These are phyloP conservation scores for Annulohypoxylon maeteangense DNA, from an alignment of 495 filamentous ascomycete species.

Conservation along the genomic window DNA sequence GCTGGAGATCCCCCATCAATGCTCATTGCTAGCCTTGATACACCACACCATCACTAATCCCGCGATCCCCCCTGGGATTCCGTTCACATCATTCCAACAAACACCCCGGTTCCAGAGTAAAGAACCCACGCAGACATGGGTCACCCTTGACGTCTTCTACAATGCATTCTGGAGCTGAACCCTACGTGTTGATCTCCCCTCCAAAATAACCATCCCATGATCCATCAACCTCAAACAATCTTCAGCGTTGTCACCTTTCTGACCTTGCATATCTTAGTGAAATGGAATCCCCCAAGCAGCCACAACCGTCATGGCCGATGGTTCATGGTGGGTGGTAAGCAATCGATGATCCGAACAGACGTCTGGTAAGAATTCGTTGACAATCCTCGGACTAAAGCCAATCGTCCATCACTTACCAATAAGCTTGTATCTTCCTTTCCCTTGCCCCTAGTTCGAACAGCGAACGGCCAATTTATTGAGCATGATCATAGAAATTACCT, in stretches of 20 bases:
- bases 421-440: constrained; percentile 12
- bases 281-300: constrained; percentile 25
- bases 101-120: constrained; percentile 22
- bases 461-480: constrained; percentile 1
- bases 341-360: constrained; percentile 19
- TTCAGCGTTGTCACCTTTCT: constrained; percentile 15
- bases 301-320: constrained; percentile 16
- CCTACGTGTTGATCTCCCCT: constrained; percentile 62
- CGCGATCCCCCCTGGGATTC: constrained; percentile 29
- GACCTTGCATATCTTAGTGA: constrained; percentile 20
- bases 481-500: constrained; percentile 21
- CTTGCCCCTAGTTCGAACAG: constrained; percentile 9
- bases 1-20: constrained; percentile 27
- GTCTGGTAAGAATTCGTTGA: constrained; percentile 6
- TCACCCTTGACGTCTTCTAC: constrained; percentile 37
- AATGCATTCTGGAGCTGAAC: constrained; percentile 43
- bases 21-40: constrained; percentile 12
- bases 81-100: constrained; percentile 39
- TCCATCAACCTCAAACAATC: constrained; percentile 54
- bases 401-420: constrained; percentile 1
- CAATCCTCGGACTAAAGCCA: not conserved
- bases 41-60: constrained; percentile 25
- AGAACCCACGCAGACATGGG: constrained; percentile 35
- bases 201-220: constrained; percentile 55
- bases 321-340: constrained; percentile 14